A percentile compares a stretch with the other conserved stretches of the same genome.
These are phyloP conservation scores for Corynascus novoguineensis DNA, from an alignment of 495 filamentous ascomycete genomes.

Conservation along the genomic window DNA sequence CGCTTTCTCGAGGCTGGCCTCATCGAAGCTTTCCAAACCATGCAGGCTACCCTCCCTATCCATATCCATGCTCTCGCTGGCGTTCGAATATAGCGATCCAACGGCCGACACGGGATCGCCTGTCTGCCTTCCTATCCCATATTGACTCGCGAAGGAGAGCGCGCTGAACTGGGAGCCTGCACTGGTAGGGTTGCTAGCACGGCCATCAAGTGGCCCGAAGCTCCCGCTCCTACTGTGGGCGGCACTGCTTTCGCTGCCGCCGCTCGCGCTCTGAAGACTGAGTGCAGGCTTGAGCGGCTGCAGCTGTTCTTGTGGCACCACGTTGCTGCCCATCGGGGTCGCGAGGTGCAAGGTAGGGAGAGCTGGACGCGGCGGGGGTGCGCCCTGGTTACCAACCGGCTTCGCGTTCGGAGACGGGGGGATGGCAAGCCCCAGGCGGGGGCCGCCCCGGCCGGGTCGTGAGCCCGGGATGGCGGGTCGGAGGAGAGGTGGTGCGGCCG, in stretches of 20 bases:
- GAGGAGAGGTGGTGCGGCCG: conserved; percentile 70
- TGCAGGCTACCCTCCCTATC: conserved; percentile 68
- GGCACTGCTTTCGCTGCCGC: conserved; percentile 60
- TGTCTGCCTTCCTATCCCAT: conserved; percentile 53
- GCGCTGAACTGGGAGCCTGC: conserved; percentile 77
- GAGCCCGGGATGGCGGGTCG: conserved; percentile 76
- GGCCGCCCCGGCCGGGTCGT: conserved; percentile 59
- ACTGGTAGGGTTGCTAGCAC: conserved; percentile 68
- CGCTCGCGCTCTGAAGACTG: conserved; percentile 58
- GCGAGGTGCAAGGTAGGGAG: conserved; percentile 72
- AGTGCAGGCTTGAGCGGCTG: conserved; percentile 27
- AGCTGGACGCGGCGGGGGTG: conserved; percentile 47
- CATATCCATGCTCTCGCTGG: conserved; percentile 58
- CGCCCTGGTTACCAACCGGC: conserved; percentile 49
- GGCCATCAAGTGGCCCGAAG: conserved; percentile 65
- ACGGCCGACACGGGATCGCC: conserved; percentile 87
- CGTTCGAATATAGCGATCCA: conserved; percentile 74
- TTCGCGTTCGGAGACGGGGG: conserved; percentile 76
- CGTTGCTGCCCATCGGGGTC: conserved; percentile 74
- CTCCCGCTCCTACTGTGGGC: conserved; percentile 69
- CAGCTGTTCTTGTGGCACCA: conserved; percentile 56
- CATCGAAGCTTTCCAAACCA: conserved; percentile 64
- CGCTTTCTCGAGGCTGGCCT: conserved; percentile 72
- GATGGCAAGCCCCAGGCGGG: conserved; percentile 80
- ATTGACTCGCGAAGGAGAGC: conserved; percentile 66